Evolutionary conservation across 768 basidiomycete genomes (phyloP).

Genomic region (Grammothele lineata): DNA sequence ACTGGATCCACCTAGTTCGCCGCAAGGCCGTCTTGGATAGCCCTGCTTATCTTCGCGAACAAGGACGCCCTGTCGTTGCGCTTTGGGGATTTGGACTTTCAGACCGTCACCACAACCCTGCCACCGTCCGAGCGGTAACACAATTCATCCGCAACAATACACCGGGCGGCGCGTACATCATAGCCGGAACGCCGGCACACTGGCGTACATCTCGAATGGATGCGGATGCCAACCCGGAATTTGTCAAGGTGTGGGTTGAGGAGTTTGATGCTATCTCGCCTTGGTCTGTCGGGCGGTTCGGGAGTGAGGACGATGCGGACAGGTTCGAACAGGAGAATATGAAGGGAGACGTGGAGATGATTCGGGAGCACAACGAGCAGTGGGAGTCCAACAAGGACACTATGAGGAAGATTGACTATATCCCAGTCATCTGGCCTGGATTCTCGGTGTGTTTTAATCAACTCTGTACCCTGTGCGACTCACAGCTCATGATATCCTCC

Average conservation of each 20-base stretch:
- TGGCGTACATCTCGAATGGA: slow-evolving; percentile 74
- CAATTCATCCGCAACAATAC: slow-evolving; percentile 55
- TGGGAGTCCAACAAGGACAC: slow-evolving; percentile 15
- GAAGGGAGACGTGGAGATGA: slow-evolving; percentile 57
- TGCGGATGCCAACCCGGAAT: slow-evolving; percentile 63
- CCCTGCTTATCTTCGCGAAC: slow-evolving; percentile 69
- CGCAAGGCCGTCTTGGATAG: slow-evolving; percentile 61
- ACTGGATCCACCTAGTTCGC: slow-evolving; percentile 69
- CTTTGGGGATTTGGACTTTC: slow-evolving; percentile 80
- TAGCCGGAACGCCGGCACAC: slow-evolving; percentile 65
- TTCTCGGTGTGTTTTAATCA: slow-evolving; percentile 40
- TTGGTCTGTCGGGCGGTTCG: slow-evolving; percentile 77
- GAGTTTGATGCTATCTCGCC: slow-evolving; percentile 78
- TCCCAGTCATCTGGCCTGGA: slow-evolving; percentile 82
- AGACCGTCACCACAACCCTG: slow-evolving; percentile 57
- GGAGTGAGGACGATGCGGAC: slow-evolving; percentile 57
- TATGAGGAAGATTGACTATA: slow-evolving; percentile 61
- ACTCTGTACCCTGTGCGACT: too few relatives aligned
- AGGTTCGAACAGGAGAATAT: slow-evolving; percentile 58
- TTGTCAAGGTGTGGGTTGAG: slow-evolving; percentile 67
- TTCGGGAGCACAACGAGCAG: slow-evolving; percentile 46
- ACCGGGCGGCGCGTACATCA: slow-evolving; percentile 71
- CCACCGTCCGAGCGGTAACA: slow-evolving; percentile 49
- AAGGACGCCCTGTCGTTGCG: slow-evolving; percentile 64
- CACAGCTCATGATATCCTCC: neutral